Base-by-base conservation (phyloP, 1,284 basidiomycete genomes). In the Cutaneotrichosporon sp. region DNA sequence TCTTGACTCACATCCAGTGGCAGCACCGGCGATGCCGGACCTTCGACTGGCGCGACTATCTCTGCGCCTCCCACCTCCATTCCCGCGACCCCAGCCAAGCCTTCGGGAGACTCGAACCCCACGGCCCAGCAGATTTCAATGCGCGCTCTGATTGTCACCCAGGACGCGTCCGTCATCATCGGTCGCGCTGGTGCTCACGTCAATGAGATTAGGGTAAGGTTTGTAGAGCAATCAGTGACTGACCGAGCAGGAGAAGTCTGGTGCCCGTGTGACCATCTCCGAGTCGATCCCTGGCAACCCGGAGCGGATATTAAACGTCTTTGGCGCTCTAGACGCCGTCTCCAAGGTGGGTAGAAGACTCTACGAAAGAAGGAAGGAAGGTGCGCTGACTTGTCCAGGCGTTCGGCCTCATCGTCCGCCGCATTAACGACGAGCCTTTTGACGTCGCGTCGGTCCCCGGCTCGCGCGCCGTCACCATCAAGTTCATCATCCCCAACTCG, bases 361-460 rank as follows among this genome's bases (percentile, higher is more conserved):
- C 13, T 5, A 9, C 18, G 18, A 16, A 16, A 30, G 22, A 11
- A 16, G 31, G 51, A 52, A 6, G 30, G 51, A 53, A 32, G 31
- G 16, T 47, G 36, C 22, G 36, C 42, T 50, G 50, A 59, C 40
- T 18, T 22, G 9, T 13, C 40, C 73, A 97, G 95, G 97, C 97
- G 5, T 99, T 99, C 80, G 97, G 97, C 65, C 87, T 99, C 65
- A 97, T 99, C 71, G 97, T 99, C 16, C 90, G 97, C 67, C 88
- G 96, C 72, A 98, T 99, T 82, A 99, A 99, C 79, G 97, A 99
- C 79, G 97, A 99, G 80, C 96, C 97, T 0, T 98, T 96, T 79
- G 96, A 98, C 76, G 89, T 92, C 61, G 91, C 97, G 11, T 99
- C 97, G 32, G 90, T 99, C 7, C 97, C 97, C 51, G 97, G 97